A percentile compares a stretch with the other conserved stretches of the same genome.
phyloP scores from a whole-genome alignment of 2,329 filamentous ascomycete genomes.

The Calycina marina region DNA sequence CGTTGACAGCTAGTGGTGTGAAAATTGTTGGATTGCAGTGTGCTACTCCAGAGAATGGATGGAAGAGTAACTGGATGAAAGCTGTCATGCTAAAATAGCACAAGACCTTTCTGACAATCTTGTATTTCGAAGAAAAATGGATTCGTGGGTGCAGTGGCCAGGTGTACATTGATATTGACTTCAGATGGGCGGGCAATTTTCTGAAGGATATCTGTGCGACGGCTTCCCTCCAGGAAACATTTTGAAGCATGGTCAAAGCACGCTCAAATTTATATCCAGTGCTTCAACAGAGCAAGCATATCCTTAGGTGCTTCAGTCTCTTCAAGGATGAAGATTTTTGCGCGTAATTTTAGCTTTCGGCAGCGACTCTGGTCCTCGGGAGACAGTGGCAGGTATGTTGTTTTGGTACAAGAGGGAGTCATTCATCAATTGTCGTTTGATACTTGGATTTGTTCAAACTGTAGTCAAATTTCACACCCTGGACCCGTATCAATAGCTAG shows the following conservation, averaged over 20 bases:
- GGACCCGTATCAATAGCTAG: too few species aligned
- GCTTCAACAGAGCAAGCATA: too few species aligned
- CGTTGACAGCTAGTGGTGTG: conserved; percentile 30
- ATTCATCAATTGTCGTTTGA: too few species aligned
- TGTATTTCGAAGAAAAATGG: conserved; percentile 42
- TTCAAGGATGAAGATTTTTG: background rate
- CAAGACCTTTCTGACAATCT: conserved; percentile 56
- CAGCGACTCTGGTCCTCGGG: background rate
- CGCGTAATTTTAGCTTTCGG: background rate
- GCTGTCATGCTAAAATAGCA: conserved; percentile 39
- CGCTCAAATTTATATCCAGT: background rate
- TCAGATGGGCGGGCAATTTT: conserved; percentile 46
- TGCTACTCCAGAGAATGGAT: conserved; percentile 22
- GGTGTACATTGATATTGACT: conserved; percentile 76
- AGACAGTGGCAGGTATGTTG: too few species aligned
- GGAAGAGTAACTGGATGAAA: conserved; percentile 41
- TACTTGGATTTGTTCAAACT: too few species aligned
- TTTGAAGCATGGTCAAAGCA: background rate
- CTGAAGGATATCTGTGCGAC: conserved; percentile 33
- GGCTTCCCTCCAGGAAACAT: conserved; percentile 21
- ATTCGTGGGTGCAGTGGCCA: conserved; percentile 69
- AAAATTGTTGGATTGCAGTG: conserved; percentile 13
- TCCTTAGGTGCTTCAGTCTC: too few species aligned
- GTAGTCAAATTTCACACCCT: too few species aligned
- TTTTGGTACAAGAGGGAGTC: too few species aligned